Conservation (phyloP, 2,329 filamentous ascomycete species). For the Trematosphaeria pertusa region DNA sequence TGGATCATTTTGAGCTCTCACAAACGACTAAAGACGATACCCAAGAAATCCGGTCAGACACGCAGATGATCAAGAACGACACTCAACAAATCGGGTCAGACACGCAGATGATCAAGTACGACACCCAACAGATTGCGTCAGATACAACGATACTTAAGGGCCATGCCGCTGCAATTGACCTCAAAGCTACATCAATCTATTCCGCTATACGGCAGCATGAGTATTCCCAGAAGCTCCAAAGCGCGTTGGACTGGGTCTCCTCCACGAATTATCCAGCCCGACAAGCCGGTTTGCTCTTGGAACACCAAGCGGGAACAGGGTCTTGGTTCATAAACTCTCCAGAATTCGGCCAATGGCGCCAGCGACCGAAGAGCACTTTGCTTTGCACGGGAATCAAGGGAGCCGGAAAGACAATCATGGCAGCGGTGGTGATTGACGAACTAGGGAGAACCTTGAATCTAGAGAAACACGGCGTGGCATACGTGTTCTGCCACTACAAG, state of each 20-base stretch:
- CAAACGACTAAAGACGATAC: background rate
- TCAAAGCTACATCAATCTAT: background rate
- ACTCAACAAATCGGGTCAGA: background rate
- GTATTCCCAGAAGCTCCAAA: background rate
- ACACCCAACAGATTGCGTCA: too few relatives aligned
- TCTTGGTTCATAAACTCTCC: slow-evolving; percentile 16
- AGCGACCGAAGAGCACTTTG: slow-evolving; percentile 11
- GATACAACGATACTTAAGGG: too few relatives aligned
- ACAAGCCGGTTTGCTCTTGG: slow-evolving; percentile 14
- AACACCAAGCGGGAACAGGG: slow-evolving; percentile 13
- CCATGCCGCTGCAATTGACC: background rate
- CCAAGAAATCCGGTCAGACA: background rate
- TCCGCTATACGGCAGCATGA: slow-evolving; percentile 3
- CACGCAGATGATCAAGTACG: background rate
- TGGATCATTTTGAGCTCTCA: background rate
- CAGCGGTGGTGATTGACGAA: slow-evolving; percentile 22
- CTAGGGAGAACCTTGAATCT: slow-evolving; percentile 4
- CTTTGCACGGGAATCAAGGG: slow-evolving; percentile 28
- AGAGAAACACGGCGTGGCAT: slow-evolving; percentile 30
- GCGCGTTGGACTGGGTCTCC: slow-evolving; percentile 16
- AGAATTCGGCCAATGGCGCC: slow-evolving; percentile 6
- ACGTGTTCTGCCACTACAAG: slow-evolving; percentile 42
- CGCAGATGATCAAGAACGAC: background rate
- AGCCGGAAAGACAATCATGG: slow-evolving; percentile 29
- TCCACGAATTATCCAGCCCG: slow-evolving; percentile 12